Evolutionary conservation across 306 rosid species (phyloP), one percentile per base, ranked within the genome.

Genomic region (Hylodesmum podocarpum): DNA sequence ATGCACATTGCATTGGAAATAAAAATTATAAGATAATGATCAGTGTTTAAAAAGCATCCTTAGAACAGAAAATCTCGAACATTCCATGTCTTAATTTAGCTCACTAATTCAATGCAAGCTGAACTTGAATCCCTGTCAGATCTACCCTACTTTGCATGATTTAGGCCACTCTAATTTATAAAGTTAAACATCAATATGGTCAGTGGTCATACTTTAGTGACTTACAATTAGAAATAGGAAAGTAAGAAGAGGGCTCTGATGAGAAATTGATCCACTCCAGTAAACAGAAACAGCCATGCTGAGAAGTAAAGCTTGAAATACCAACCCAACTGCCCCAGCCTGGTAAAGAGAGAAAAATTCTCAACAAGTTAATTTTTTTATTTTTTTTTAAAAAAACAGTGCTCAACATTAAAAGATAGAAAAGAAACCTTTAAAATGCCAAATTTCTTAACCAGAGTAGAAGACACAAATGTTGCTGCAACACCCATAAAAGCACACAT

Each of bases 251-350:
- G 97, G 89, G 66, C 89, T 92, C 70, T 90, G 93, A 68, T 80
- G 90, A 47, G 90, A 86, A 62, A 83, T 82, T 33, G 96, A 86
- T 54, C 97, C 89, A 57, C 89, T 90, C 87, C 84, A 88, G 84
- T 91, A 96, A 71, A 89, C 94, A 70, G 91, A 94, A 44, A 96
- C 97, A 65, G 98, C 97, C 78, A 88, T 47, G 79, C 94, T 86
- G 75, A 92, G 94, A 87, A 95, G 90, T 64, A 90, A 90, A 82
- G 97, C 99, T 75, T 95, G 98, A 86, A 87, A 89, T 62, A 95
- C 87, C 86, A 92, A 84, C 51, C 99, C 99, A 81, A 87, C 86
- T 72, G 98, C 99, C 65, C 96, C 98, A 28, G 98, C 98, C 99
- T 95, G 90, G 77, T 54, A 59, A 77, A 75, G 57, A 71, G 77